Evolutionary conservation across 2,329 filamentous ascomycete genomes (phyloP).

Genomic region (Arthrobotrys entomopaga): DNA sequence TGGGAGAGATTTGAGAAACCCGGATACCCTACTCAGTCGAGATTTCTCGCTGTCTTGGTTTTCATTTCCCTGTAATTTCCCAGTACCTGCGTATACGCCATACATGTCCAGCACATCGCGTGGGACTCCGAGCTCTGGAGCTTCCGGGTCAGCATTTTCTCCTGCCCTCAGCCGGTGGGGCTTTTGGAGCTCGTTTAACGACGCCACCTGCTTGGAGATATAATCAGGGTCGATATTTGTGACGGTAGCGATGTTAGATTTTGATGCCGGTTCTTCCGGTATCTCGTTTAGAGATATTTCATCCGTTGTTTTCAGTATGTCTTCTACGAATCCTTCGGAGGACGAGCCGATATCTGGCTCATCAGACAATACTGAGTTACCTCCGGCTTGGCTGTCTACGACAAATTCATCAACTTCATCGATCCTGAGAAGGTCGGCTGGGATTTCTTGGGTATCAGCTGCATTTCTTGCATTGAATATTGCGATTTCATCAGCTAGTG

Average conservation of each 20-base stretch:
- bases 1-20: conserved; percentile 13
- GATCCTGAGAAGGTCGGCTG: background rate
- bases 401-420: conserved; percentile 19
- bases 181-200: conserved; percentile 10
- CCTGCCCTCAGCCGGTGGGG: conserved; percentile 13
- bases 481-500: conserved; percentile 3
- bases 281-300: conserved; percentile 15
- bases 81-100: conserved; percentile 1
- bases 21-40: conserved; percentile 4
- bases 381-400: conserved; percentile 5
- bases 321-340: conserved; percentile 9
- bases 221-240: conserved; percentile 10
- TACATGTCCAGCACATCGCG: conserved; percentile 2
- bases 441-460: conserved; percentile 2
- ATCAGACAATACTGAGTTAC: conserved; percentile 5
- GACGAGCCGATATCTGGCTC: conserved; percentile 12
- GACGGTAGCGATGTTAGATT: background rate
- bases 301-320: conserved; percentile 7
- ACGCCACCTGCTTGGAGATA: conserved; percentile 6
- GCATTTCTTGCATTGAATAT: background rate
- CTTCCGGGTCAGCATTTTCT: background rate
- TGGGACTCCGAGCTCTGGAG: background rate
- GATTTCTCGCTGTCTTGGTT: too few relatives aligned
- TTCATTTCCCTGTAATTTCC: background rate
- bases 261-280: conserved; percentile 8